Percentiles rank a stretch among this genome's conserved stretches.
Conservation (phyloP, 306 rosid species). For the Quercus parvula region DNA sequence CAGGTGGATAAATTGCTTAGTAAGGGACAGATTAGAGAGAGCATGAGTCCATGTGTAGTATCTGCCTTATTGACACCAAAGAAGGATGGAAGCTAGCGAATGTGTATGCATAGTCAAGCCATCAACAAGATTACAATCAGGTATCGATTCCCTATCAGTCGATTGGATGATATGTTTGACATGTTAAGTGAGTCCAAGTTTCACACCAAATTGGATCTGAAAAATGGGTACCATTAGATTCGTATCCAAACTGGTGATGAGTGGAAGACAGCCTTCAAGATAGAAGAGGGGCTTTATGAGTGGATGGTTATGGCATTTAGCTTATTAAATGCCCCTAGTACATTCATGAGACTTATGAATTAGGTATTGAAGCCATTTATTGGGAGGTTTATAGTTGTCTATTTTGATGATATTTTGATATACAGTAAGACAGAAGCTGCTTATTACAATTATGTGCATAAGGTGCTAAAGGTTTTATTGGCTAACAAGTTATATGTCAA, state of each 20-base stretch:
- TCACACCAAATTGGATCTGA: neutral
- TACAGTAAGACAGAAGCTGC: no score
- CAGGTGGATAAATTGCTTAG: neutral
- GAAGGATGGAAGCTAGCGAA: neutral
- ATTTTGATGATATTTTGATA: no score
- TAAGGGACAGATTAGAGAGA: neutral
- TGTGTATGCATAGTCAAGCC: no score
- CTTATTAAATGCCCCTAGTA: neutral
- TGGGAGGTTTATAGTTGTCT: neutral
- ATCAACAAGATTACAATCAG: neutral
- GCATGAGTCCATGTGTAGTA: neutral
- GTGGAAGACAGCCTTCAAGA: neutral
- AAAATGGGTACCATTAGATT: neutral
- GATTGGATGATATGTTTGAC: neutral
- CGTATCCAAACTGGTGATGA: rapidly evolving
- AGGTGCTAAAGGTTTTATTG: no score
- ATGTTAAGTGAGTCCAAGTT: neutral
- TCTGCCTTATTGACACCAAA: neutral
- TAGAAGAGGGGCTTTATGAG: neutral
- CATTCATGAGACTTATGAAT: neutral
- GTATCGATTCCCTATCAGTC: neutral
- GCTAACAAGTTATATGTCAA: no score
- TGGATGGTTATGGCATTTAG: neutral
- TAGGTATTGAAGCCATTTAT: neutral
- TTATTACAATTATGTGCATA: no score